These are phyloP conservation scores for Boletales sp. DNA, from an alignment of 768 basidiomycete genomes.

Conservation along the genomic window DNA sequence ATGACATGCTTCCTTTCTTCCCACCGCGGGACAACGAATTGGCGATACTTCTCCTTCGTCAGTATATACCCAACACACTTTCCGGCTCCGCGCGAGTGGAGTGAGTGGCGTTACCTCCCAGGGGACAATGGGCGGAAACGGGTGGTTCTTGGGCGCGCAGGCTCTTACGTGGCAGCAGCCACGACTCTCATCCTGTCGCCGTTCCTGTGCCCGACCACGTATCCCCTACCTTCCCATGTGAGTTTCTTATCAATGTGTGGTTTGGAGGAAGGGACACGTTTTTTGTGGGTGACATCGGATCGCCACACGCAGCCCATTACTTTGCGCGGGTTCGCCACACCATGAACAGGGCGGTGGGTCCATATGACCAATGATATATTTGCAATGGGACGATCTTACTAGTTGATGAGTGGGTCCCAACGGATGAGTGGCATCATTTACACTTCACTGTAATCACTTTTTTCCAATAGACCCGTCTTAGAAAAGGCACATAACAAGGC, in stretches of 20 bases:
- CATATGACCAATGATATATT: too few relatives aligned
- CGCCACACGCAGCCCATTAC: neutral
- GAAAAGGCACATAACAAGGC: too few relatives aligned
- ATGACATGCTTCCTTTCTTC: neutral
- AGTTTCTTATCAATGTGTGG: neutral
- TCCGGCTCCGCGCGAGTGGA: neutral
- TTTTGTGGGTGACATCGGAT: neutral
- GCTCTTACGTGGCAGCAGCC: neutral
- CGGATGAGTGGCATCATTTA: too few relatives aligned
- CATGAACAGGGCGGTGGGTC: neutral
- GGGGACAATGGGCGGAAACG: neutral
- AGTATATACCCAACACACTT: too few relatives aligned
- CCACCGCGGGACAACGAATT: neutral
- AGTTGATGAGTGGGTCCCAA: too few relatives aligned
- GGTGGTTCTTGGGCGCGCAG: neutral
- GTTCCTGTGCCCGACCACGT: neutral
- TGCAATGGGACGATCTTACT: too few relatives aligned
- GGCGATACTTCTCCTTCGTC: neutral
- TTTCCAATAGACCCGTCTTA: too few relatives aligned
- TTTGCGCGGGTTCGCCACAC: constrained; percentile 1
- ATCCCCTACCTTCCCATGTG: neutral
- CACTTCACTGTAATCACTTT: too few relatives aligned
- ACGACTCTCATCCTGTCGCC: neutral
- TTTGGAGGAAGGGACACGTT: neutral
- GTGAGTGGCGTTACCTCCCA: neutral